Evolutionary conservation across 768 basidiomycete genomes (phyloP).

Genomic region (Mycena pura): DNA sequence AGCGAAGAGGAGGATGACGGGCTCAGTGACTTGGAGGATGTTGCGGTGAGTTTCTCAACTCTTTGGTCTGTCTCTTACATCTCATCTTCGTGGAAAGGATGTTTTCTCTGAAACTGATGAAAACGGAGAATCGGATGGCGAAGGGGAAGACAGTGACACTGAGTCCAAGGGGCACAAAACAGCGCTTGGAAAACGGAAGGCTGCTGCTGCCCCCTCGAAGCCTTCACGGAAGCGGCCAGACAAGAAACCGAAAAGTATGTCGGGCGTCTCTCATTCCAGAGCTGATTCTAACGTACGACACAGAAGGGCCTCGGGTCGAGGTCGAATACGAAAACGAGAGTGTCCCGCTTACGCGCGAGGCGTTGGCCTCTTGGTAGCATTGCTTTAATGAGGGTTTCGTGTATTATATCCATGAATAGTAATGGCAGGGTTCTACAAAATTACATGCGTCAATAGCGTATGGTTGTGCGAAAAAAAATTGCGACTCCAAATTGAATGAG

Average conservation of each 20-base stretch:
- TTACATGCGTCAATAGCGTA: neutral
- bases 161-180: conserved; percentile 46
- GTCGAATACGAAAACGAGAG: conserved; percentile 96
- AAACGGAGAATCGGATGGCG: conserved; percentile 40
- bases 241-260: conserved; percentile 68
- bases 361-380: conserved; percentile 60
- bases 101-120: conserved; percentile 54
- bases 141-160: conserved; percentile 44
- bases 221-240: conserved; percentile 59
- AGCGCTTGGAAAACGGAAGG: conserved; percentile 75
- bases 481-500: neutral
- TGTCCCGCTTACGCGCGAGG: conserved; percentile 58
- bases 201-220: conserved; percentile 49
- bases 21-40: conserved; percentile 74
- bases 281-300: conserved; percentile 3
- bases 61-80: neutral
- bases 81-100: conserved; percentile 38
- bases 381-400: conserved; percentile 13
- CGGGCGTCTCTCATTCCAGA: neutral
- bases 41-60: conserved; percentile 52
- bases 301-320: conserved; percentile 84
- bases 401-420: conserved; percentile 22
- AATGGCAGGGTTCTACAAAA: conserved; percentile 11
- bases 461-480: neutral
- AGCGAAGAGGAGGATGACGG: conserved; percentile 72